phyloP scores from a whole-genome alignment of 192 early-diverging fungal genomes.

The Coemansia sp. region DNA sequence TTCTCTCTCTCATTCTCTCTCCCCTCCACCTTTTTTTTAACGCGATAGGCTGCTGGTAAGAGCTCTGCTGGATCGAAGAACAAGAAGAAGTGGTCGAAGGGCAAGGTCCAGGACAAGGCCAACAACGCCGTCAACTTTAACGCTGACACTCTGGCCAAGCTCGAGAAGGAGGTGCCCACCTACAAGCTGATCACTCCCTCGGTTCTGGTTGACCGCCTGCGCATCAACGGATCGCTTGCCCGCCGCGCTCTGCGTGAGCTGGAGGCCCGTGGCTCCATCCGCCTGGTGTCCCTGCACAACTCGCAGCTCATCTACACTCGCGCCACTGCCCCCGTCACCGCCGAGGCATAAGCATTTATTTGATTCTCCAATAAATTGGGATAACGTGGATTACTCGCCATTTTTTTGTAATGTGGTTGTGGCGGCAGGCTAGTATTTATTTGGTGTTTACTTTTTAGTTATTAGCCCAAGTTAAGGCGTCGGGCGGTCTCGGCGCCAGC shows the following conservation, averaged over 20 bases:
- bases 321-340: conserved; percentile 43
- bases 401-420: too few species aligned
- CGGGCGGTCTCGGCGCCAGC: too few species aligned
- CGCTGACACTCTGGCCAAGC: conserved; percentile 97
- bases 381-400: too few species aligned
- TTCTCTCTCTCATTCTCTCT: background rate
- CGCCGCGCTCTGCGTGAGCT: conserved; percentile 95
- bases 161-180: conserved; percentile 99
- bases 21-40: too few species aligned
- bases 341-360: conserved; percentile 34
- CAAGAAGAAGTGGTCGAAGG: conserved; percentile 99
- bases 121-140: conserved; percentile 99
- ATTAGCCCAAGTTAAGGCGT: too few species aligned
- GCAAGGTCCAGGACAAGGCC: conserved; percentile 99
- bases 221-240: conserved; percentile 97
- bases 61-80: conserved; percentile 37
- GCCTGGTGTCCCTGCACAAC: conserved; percentile 87
- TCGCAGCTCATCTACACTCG: conserved; percentile 86
- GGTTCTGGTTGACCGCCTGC: conserved; percentile 97
- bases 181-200: conserved; percentile 99
- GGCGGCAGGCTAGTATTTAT: too few species aligned
- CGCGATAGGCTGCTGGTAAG: conserved; percentile 51
- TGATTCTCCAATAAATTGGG: too few species aligned
- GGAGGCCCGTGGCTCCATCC: conserved; percentile 90
- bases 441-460: too few species aligned